phyloP scores from a whole-genome alignment of 805 yeast genomes.

The Jamesozyma lodderae region DNA sequence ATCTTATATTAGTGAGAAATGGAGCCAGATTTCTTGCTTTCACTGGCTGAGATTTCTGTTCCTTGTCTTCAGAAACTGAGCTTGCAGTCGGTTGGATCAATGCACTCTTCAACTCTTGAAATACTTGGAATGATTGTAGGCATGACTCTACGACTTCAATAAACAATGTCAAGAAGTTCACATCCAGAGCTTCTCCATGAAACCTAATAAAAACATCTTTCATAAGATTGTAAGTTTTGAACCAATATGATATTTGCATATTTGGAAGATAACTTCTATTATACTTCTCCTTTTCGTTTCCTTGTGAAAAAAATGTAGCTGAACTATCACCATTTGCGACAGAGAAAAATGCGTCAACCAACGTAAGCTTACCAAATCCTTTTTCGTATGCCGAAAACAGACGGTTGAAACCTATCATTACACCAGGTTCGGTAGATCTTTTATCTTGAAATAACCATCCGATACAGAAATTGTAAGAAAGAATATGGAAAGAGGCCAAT shows the following conservation, averaged over 20 bases:
- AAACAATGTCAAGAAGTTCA: slow-evolving; percentile 49
- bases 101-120: slow-evolving; percentile 30
- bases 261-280: slow-evolving; percentile 63
- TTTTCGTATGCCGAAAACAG: slow-evolving; percentile 58
- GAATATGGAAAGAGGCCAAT: slow-evolving; percentile 46
- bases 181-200: slow-evolving; percentile 63
- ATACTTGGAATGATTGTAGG: slow-evolving; percentile 37
- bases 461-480: slow-evolving; percentile 57
- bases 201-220: slow-evolving; percentile 45
- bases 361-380: slow-evolving; percentile 54
- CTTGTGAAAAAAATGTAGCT: slow-evolving; percentile 39
- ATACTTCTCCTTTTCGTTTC: slow-evolving; percentile 38
- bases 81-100: slow-evolving; percentile 6
- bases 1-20: slow-evolving; percentile 22
- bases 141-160: slow-evolving; percentile 46
- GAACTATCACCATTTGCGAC: slow-evolving; percentile 56
- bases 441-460: slow-evolving; percentile 66
- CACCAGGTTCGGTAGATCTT: slow-evolving; percentile 46
- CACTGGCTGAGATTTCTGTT: neutral
- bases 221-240: slow-evolving; percentile 17
- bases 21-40: slow-evolving; percentile 12
- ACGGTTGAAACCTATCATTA: slow-evolving; percentile 70
- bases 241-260: slow-evolving; percentile 43
- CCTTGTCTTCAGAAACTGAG: slow-evolving; percentile 1
- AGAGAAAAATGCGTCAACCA: slow-evolving; percentile 61